Evolutionary conservation across 768 basidiomycete genomes (phyloP).

Genomic region (Trametes sanguinea): DNA sequence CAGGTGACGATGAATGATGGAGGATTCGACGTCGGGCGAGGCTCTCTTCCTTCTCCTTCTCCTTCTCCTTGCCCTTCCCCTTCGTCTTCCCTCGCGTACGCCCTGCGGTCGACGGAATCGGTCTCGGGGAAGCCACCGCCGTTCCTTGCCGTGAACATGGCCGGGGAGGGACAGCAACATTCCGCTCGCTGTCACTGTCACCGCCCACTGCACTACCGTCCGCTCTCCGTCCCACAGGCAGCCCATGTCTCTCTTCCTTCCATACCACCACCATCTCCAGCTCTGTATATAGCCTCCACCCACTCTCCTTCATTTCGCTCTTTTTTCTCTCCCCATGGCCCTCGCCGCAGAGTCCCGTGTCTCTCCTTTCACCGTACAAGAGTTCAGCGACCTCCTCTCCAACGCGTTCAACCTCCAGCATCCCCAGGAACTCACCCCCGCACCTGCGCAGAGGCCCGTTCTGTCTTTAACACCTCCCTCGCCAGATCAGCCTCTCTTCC

Average conservation of each 20-base stretch:
- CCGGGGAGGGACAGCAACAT: conserved; percentile 5
- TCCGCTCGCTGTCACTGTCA: conserved; percentile 12
- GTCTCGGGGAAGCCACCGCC: too few relatives aligned
- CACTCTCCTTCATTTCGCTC: conserved; percentile 16
- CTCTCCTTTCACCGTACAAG: conserved; percentile 28
- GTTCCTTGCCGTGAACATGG: too few relatives aligned
- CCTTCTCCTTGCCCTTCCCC: not conserved
- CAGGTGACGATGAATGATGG: conserved; percentile 22
- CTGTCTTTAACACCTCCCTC: conserved; percentile 17
- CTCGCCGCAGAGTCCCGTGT: conserved; percentile 15
- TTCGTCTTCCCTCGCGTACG: not conserved
- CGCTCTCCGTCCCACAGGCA: not conserved
- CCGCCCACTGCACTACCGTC: not conserved
- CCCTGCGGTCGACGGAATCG: too few relatives aligned
- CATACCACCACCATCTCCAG: conserved; percentile 19
- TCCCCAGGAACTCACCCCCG: not conserved
- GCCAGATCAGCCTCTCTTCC: conserved; percentile 2
- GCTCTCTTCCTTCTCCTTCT: conserved; percentile 2
- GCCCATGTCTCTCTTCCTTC: conserved; percentile 11
- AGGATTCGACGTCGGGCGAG: conserved; percentile 17
- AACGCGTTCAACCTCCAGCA: conserved; percentile 28
- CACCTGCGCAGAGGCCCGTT: conserved; percentile 1
- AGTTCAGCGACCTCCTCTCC: conserved; percentile 33
- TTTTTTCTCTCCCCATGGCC: conserved; percentile 12
- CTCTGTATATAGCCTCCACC: conserved; percentile 13